Percentiles rank a stretch among this genome's conserved stretches.
Conservation (phyloP, 164 flowering plant species). For the grape (Vitis vinifera) region DNA sequence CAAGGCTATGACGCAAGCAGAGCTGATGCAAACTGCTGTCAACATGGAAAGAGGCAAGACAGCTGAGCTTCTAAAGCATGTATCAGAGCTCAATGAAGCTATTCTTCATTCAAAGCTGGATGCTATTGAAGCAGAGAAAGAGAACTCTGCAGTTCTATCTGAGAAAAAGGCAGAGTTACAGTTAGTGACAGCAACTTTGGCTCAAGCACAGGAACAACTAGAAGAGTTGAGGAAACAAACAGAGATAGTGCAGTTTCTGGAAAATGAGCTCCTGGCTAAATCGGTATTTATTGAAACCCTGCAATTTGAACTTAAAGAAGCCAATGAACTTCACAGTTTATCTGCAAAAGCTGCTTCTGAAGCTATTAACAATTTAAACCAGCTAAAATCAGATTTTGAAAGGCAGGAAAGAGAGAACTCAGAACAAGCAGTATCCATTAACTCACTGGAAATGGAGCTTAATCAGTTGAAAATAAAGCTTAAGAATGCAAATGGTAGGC, state of each 20-base stretch:
- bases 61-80: constrained; percentile 35
- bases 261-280: constrained; percentile 35
- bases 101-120: constrained; percentile 25
- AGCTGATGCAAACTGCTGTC: constrained; percentile 28
- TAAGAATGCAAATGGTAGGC: constrained; percentile 15
- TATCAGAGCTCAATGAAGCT: constrained; percentile 42
- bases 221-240: constrained; percentile 29
- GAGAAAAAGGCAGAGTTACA: constrained; percentile 36
- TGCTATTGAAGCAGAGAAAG: constrained; percentile 38
- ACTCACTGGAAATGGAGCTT: constrained; percentile 30
- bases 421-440: too few relatives aligned
- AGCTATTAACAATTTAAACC: constrained; percentile 18
- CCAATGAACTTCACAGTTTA: constrained; percentile 22
- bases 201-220: constrained; percentile 26
- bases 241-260: constrained; percentile 29
- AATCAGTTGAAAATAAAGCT: constrained; percentile 29
- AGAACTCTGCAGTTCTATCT: constrained; percentile 20
- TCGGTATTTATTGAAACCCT: constrained; percentile 29
- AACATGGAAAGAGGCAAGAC: constrained; percentile 32
- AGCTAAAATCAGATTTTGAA: constrained; percentile 31
- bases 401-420: constrained; percentile 20
- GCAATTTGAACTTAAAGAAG: constrained; percentile 33
- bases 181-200: constrained; percentile 11
- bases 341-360: constrained; percentile 35
- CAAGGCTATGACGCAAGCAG: constrained; percentile 28